Evolutionary conservation across 768 basidiomycete genomes (phyloP).

Genomic region (Trametes elegans): DNA sequence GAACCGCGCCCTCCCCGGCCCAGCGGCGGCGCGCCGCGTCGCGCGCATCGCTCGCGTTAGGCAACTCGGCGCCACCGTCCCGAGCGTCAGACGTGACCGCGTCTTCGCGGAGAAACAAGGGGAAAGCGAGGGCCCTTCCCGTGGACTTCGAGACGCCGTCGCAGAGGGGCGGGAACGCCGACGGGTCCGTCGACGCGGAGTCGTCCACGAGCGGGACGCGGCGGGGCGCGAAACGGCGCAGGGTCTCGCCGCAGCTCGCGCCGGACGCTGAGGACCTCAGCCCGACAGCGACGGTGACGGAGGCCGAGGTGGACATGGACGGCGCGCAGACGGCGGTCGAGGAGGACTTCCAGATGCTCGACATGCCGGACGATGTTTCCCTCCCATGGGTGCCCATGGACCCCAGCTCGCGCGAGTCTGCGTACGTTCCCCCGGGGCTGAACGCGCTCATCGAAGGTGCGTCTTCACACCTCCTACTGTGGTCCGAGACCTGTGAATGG

Average conservation of each 20-base stretch:
- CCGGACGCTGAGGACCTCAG: neutral
- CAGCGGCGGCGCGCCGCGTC: slow-evolving; percentile 2
- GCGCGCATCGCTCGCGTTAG: neutral
- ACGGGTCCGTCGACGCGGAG: neutral
- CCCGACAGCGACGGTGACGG: neutral
- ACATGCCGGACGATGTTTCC: slow-evolving; percentile 31
- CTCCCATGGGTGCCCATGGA: slow-evolving; percentile 35
- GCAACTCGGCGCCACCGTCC: neutral
- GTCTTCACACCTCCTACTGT: slow-evolving; percentile 4
- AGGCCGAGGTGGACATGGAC: neutral
- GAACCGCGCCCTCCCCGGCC: neutral
- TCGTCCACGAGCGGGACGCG: slow-evolving; percentile 5
- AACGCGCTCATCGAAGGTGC: slow-evolving; percentile 36
- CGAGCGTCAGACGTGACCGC: neutral
- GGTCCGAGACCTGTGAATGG: neutral
- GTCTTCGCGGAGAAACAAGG: slow-evolving; percentile 7
- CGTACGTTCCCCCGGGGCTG: slow-evolving; percentile 36
- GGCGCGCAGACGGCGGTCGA: neutral
- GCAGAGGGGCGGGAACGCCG: neutral
- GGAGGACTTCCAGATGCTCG: slow-evolving; percentile 35
- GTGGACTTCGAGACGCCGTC: slow-evolving; percentile 3
- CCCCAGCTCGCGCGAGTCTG: neutral
- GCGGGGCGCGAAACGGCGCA: slow-evolving; percentile 3
- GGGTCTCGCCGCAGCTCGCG: neutral
- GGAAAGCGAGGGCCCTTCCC: neutral